Conservation (phyloP, 495 filamentous ascomycete genomes). For the Hypomontagnella monticulosa region DNA sequence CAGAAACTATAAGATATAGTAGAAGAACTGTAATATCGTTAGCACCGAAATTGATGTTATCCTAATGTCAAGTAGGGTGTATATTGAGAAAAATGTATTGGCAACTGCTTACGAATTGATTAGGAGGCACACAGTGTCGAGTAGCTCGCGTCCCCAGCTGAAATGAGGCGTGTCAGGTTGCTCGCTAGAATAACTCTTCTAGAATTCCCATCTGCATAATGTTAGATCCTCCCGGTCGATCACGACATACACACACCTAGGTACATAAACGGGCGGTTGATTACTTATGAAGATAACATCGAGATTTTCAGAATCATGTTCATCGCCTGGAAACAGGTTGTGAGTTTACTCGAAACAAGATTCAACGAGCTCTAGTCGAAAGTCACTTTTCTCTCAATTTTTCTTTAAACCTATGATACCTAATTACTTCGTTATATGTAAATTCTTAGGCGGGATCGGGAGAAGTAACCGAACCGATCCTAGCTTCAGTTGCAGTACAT, state of each 20-base stretch:
- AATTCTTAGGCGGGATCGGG: slow-evolving; percentile 5
- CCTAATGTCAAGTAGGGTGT: too few relatives aligned
- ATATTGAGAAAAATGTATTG: background rate
- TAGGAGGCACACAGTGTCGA: slow-evolving; percentile 8
- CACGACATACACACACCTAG: slow-evolving; percentile 22
- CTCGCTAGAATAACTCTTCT: slow-evolving; percentile 18
- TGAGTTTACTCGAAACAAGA: too few relatives aligned
- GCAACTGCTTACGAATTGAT: background rate
- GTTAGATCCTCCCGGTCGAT: slow-evolving; percentile 37
- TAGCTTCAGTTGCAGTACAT: background rate
- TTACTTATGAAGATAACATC: too few relatives aligned
- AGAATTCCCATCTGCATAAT: slow-evolving; percentile 31
- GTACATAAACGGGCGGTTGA: too few relatives aligned
- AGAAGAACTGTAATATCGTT: too few relatives aligned
- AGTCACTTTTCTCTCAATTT: background rate
- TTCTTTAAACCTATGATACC: background rate
- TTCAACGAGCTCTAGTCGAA: too few relatives aligned
- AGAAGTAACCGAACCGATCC: slow-evolving; percentile 15
- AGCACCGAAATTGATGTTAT: too few relatives aligned
- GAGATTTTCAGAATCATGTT: too few relatives aligned
- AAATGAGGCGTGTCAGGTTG: slow-evolving; percentile 17
- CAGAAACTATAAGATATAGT: too few relatives aligned
- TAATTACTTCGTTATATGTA: background rate
- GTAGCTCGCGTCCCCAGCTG: background rate
- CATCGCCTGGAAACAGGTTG: too few relatives aligned